Evolutionary conservation across 441 rosid species (phyloP).

Genomic region (Gossypium gossypioides): DNA sequence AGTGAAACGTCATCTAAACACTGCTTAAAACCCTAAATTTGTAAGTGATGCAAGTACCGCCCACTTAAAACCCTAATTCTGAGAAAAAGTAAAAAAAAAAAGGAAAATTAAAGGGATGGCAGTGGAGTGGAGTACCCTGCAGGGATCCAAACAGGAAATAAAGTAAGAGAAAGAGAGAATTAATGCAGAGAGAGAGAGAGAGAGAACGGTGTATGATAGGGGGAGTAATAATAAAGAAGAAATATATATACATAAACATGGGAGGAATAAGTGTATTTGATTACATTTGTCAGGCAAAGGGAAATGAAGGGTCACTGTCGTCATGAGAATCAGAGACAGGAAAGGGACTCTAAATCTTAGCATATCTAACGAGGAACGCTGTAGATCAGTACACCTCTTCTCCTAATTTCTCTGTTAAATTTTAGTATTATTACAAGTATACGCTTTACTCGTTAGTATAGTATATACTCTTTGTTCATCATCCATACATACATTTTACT

Average conservation of each 20-base stretch:
- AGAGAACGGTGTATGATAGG: background rate
- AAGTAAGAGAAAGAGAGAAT: background rate
- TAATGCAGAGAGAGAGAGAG: background rate
- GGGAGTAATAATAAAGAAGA: background rate
- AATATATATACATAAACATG: background rate
- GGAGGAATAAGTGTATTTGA: background rate
- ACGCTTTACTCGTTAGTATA: background rate
- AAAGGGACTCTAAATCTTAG: slow-evolving; percentile 55
- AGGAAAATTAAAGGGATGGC: background rate
- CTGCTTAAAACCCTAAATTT: slow-evolving; percentile 23
- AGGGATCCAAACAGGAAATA: background rate
- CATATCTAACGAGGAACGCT: slow-evolving; percentile 26
- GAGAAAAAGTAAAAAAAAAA: background rate
- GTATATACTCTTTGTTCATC: background rate
- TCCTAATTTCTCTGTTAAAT: background rate
- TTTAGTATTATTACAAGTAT: background rate
- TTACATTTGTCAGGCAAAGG: slow-evolving; percentile 23
- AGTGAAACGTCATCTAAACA: background rate
- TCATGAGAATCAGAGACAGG: slow-evolving; percentile 61
- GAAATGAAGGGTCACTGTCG: slow-evolving; percentile 48
- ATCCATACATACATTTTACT: background rate
- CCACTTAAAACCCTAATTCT: background rate
- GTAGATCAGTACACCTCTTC: background rate
- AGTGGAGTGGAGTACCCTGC: background rate
- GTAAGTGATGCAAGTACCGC: background rate